Evolutionary conservation across 1,139 yeast genomes (phyloP).

Genomic region (Sugiyamaella sp.): DNA sequence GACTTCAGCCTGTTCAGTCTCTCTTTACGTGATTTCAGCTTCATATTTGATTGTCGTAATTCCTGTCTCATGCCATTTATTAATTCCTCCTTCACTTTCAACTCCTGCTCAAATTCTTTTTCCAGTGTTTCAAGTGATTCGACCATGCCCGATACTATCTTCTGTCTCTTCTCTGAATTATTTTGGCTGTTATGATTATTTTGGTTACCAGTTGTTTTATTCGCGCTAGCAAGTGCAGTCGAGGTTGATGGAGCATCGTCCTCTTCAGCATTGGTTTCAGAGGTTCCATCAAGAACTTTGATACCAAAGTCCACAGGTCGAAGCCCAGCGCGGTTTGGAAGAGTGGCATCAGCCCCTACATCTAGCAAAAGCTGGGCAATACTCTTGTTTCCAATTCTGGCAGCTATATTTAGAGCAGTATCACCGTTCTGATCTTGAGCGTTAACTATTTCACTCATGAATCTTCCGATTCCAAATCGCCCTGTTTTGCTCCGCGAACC

Average conservation of each 20-base stretch:
- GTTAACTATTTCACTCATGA: conserved; percentile 69
- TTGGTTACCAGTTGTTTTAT: neutral
- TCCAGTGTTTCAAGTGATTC: conserved; percentile 42
- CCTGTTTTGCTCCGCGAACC: conserved; percentile 48
- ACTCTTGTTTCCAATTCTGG: conserved; percentile 81
- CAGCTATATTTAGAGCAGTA: conserved; percentile 83
- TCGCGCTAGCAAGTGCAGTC: conserved; percentile 18
- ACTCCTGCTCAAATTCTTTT: conserved; percentile 53
- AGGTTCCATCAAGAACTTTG: conserved; percentile 23
- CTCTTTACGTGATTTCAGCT: conserved; percentile 50
- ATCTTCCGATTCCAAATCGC: conserved; percentile 58
- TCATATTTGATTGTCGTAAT: conserved; percentile 52
- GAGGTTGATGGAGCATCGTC: conserved; percentile 22
- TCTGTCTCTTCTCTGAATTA: conserved; percentile 45
- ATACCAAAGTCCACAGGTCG: conserved; percentile 86
- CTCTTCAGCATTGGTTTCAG: conserved; percentile 7
- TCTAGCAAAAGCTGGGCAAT: conserved; percentile 79
- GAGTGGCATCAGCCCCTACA: conserved; percentile 80
- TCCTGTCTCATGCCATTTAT: conserved; percentile 52
- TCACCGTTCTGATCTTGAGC: conserved; percentile 85
- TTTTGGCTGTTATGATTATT: conserved; percentile 6
- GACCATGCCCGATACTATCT: conserved; percentile 50
- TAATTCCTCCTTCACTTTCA: conserved; percentile 49
- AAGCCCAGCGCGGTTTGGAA: conserved; percentile 82
- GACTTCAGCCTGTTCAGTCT: conserved; percentile 49